phyloP scores from a whole-genome alignment of 1,139 yeast species.

The Suhomyces kunorum region DNA sequence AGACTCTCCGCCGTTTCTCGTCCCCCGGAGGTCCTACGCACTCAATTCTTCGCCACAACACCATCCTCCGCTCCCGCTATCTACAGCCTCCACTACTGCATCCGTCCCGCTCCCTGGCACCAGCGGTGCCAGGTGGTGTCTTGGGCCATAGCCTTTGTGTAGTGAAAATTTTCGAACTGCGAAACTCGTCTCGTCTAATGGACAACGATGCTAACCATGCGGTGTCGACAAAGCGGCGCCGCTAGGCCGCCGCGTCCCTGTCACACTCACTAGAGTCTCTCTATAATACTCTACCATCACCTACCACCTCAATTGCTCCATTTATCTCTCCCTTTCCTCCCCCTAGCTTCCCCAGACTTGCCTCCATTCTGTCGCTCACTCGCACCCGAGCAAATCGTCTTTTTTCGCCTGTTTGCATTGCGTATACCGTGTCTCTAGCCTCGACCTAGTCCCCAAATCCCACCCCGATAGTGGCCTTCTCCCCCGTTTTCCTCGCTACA shows the following conservation, averaged over 20 bases:
- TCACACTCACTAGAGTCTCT: too few relatives aligned
- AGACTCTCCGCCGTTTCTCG: too few relatives aligned
- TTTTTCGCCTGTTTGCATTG: constrained; percentile 1
- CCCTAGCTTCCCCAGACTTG: neutral
- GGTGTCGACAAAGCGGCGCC: too few relatives aligned
- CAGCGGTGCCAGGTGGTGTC: too few relatives aligned
- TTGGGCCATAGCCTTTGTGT: constrained; percentile 4
- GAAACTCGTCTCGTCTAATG: constrained; percentile 10
- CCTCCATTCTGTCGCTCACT: neutral
- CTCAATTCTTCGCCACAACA: too few relatives aligned
- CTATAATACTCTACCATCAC: too few relatives aligned
- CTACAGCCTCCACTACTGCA: neutral
- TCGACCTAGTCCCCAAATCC: neutral
- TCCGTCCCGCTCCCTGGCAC: neutral
- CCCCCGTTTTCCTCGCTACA: too few relatives aligned
- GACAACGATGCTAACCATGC: constrained; percentile 6
- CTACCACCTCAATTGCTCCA: neutral
- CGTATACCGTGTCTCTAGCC: constrained; percentile 1
- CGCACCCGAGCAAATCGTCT: neutral
- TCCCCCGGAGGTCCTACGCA: too few relatives aligned
- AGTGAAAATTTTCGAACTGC: constrained; percentile 6
- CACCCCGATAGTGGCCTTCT: neutral
- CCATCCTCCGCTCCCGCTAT: too few relatives aligned
- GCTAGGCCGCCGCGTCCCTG: too few relatives aligned
- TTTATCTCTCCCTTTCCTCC: neutral